Conservation (phyloP, 2,329 filamentous ascomycete species). For the Ceratocystis ficicola region DNA sequence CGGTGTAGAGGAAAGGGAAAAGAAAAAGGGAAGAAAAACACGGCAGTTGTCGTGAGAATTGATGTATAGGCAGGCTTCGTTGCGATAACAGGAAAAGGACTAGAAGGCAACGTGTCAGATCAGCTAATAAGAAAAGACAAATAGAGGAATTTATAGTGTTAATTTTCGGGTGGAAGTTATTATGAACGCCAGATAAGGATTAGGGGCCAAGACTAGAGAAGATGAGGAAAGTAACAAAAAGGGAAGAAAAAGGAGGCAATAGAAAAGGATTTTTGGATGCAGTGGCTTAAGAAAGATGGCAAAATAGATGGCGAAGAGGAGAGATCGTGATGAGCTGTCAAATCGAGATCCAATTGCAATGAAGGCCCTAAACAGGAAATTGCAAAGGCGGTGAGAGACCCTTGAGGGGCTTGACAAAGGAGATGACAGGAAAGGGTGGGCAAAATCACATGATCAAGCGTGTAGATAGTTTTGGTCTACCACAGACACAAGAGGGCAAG, state of each 20-base stretch:
- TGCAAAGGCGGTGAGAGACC: constrained; percentile 26
- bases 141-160: constrained; percentile 16
- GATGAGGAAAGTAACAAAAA: constrained; percentile 10
- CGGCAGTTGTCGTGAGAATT: neutral
- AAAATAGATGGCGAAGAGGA: constrained; percentile 20
- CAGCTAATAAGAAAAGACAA: constrained; percentile 14
- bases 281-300: constrained; percentile 22
- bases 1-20: no score
- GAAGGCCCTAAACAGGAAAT: constrained; percentile 18
- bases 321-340: constrained; percentile 2
- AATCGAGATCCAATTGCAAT: constrained; percentile 8
- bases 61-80: neutral
- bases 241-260: neutral
- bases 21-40: neutral
- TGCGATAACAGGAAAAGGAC: constrained; percentile 14
- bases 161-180: neutral
- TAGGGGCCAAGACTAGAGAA: constrained; percentile 15
- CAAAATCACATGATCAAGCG: no score
- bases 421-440: neutral
- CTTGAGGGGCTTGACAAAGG: neutral
- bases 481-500: neutral
- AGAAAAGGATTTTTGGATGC: constrained; percentile 21
- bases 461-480: constrained; percentile 1
- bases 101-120: constrained; percentile 15
- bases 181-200: constrained; percentile 12